Conservation (phyloP, 1,139 yeast genomes). For the Scheffersomyces parashehatae region DNA sequence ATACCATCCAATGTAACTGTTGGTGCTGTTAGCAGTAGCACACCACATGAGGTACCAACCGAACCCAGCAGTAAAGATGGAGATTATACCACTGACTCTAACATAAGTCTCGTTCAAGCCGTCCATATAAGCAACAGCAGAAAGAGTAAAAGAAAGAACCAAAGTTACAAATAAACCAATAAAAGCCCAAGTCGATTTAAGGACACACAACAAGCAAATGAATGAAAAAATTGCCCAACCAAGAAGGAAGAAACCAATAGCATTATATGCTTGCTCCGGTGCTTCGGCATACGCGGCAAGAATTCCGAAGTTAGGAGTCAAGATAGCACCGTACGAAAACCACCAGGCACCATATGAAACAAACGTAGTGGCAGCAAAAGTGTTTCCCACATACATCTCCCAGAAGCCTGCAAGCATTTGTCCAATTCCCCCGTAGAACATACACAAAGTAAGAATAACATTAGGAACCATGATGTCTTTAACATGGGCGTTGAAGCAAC, state of each 20-base stretch:
- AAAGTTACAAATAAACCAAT: constrained; percentile 36
- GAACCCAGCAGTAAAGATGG: constrained; percentile 34
- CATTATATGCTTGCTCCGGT: constrained; percentile 27
- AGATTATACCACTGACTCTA: constrained; percentile 47
- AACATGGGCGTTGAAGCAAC: neutral
- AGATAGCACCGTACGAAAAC: constrained; percentile 37
- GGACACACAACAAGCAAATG: constrained; percentile 37
- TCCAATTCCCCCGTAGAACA: constrained; percentile 49
- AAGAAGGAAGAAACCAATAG: constrained; percentile 42
- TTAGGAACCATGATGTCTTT: constrained; percentile 25
- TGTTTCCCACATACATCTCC: constrained; percentile 43
- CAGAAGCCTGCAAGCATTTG: constrained; percentile 54
- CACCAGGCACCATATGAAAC: constrained; percentile 40
- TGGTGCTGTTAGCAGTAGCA: too few species aligned
- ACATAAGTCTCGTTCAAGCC: constrained; percentile 25
- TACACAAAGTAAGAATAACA: constrained; percentile 52
- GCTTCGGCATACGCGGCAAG: constrained; percentile 24
- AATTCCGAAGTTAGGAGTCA: constrained; percentile 33
- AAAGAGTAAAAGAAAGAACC: constrained; percentile 39
- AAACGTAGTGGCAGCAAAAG: constrained; percentile 39
- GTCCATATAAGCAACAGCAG: constrained; percentile 43
- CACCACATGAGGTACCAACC: neutral
- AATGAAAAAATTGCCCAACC: constrained; percentile 50
- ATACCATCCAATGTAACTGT: too few species aligned
- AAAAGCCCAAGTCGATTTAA: constrained; percentile 47